A percentile compares a stretch with the other conserved stretches of the same genome.
Evolutionary conservation across 768 basidiomycete genomes (phyloP).

Genomic region (Pleurotus salmoneostramineus): DNA sequence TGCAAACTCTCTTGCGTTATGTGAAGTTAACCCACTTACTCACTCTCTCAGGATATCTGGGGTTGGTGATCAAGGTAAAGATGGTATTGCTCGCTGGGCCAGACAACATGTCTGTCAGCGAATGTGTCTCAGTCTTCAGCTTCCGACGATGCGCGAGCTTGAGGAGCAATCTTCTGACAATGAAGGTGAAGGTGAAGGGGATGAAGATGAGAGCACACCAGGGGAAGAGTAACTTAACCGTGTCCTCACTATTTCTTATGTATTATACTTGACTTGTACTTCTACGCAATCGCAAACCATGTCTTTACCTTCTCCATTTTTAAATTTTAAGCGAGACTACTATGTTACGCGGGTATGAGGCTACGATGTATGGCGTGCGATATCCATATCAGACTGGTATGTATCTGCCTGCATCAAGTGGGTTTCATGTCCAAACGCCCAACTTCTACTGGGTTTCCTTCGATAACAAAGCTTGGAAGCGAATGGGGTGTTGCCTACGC

Average conservation of each 20-base stretch:
- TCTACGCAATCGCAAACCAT: not conserved
- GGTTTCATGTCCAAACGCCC: no score
- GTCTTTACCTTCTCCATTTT: no score
- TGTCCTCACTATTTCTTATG: not conserved
- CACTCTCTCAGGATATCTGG: not conserved
- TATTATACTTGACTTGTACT: not conserved
- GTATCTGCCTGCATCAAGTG: no score
- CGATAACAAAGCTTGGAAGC: no score
- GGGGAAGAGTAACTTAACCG: not conserved
- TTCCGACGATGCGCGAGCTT: not conserved
- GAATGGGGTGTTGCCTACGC: no score
- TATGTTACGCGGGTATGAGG: not conserved
- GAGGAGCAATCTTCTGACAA: not conserved
- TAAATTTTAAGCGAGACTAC: not conserved
- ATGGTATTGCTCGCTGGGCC: not conserved
- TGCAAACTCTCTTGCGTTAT: not conserved
- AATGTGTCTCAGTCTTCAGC: not conserved
- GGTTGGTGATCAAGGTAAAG: not conserved
- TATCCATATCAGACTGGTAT: no score
- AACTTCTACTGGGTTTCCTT: no score
- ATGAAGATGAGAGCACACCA: not conserved
- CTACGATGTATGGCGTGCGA: no score
- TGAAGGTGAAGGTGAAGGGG: not conserved
- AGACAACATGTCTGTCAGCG: not conserved
- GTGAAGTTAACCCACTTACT: not conserved